phyloP scores from a whole-genome alignment of 441 rosid species.

The Syzygium syzygioides region DNA sequence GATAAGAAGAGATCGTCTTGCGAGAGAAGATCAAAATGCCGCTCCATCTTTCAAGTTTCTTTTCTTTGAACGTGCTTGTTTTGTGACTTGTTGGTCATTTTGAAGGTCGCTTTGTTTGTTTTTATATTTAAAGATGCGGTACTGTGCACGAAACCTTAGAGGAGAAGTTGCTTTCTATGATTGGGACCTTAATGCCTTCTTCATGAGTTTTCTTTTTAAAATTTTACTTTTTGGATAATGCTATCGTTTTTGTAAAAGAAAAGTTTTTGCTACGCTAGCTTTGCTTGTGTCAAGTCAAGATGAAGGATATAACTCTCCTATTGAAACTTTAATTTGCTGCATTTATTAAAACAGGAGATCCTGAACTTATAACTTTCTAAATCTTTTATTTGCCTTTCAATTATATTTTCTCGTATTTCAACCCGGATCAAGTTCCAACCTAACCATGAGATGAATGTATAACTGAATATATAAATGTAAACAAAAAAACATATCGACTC shows the following conservation, averaged over 20 bases:
- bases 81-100: not conserved
- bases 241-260: not conserved
- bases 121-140: not conserved
- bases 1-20: not conserved
- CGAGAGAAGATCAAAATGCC: not conserved
- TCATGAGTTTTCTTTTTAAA: not conserved
- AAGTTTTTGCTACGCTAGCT: not conserved
- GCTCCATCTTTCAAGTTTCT: not conserved
- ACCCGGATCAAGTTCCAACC: fast-evolving
- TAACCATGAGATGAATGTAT: not conserved
- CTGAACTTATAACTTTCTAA: not conserved
- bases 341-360: not conserved
- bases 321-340: not conserved
- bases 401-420: not conserved
- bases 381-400: not conserved
- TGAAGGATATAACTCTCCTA: not conserved
- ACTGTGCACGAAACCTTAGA: not conserved
- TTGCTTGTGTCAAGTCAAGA: not conserved
- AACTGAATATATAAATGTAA: not conserved
- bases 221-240: not conserved
- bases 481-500: not conserved
- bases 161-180: not conserved
- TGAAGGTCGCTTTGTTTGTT: not conserved
- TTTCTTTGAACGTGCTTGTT: not conserved
- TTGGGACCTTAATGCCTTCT: not conserved